Evolutionary conservation across 257 asterid species (phyloP).

Genomic region (Lithospermum erythrorhizon): DNA sequence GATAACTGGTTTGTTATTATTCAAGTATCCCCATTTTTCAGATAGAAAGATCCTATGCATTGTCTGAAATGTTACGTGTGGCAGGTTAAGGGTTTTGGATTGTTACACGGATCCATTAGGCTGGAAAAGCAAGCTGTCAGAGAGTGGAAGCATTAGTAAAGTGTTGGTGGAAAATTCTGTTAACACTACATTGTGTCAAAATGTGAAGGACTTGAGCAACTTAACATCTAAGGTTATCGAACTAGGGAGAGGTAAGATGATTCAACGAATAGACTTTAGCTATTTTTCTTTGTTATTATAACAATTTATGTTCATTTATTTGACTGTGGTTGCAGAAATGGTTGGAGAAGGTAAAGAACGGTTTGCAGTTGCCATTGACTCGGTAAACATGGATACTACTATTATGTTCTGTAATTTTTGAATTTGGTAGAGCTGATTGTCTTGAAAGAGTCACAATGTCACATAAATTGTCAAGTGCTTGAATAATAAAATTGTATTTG

Average conservation of each 20-base stretch:
- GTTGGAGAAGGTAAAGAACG: constrained; percentile 39
- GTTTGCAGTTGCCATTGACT: constrained; percentile 79
- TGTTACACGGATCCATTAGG: constrained; percentile 85
- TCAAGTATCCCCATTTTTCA: not conserved
- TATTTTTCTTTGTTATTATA: no score
- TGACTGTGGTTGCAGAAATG: constrained; percentile 37
- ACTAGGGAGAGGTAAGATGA: constrained; percentile 60
- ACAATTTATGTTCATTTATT: not conserved
- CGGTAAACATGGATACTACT: not conserved
- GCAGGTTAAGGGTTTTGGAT: constrained; percentile 77
- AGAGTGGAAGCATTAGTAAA: constrained; percentile 35
- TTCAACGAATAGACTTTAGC: not conserved
- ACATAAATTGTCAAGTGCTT: not conserved
- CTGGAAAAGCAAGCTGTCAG: constrained; percentile 61
- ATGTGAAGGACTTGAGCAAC: constrained; percentile 53
- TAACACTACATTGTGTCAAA: constrained; percentile 27
- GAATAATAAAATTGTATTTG: not conserved
- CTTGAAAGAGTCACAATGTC: not conserved
- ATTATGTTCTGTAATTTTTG: not conserved
- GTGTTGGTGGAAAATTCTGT: constrained; percentile 25
- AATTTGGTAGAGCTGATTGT: not conserved
- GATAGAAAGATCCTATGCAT: no score
- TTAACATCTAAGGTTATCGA: constrained; percentile 38
- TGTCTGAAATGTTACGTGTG: constrained; percentile 8
- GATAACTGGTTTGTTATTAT: constrained; percentile 28